Evolutionary conservation across 2,329 filamentous ascomycete species (phyloP).

Genomic region (Lojkania enalia): DNA sequence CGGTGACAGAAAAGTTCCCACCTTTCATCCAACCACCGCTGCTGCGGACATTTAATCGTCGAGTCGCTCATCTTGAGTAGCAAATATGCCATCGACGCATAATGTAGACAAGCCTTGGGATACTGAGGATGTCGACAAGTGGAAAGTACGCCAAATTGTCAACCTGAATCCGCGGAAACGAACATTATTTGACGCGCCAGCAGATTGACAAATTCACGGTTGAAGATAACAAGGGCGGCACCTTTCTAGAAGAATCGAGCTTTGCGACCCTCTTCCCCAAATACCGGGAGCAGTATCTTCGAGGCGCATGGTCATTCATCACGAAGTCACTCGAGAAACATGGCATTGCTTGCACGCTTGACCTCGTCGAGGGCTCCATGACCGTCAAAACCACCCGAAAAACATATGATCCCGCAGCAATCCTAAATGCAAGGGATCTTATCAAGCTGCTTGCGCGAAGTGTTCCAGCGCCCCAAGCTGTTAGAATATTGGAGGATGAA

Average conservation of each 20-base stretch:
- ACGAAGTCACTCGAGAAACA: slow-evolving; percentile 84
- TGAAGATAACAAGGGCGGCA: slow-evolving; percentile 81
- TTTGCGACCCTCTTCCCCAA: slow-evolving; percentile 89
- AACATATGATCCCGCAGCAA: slow-evolving; percentile 88
- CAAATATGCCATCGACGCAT: slow-evolving; percentile 79
- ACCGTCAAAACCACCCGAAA: slow-evolving; percentile 92
- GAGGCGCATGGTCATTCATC: slow-evolving; percentile 89
- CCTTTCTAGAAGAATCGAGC: slow-evolving; percentile 89
- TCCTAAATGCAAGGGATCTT: slow-evolving; percentile 90
- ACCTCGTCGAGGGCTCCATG: slow-evolving; percentile 95
- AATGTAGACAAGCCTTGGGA: slow-evolving; percentile 89
- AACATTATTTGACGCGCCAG: not conserved
- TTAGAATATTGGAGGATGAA: slow-evolving; percentile 93
- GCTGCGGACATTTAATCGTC: not conserved
- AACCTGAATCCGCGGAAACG: no score
- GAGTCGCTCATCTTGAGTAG: not conserved
- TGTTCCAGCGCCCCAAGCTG: slow-evolving; percentile 87
- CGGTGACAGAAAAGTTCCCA: not conserved
- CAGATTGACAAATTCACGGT: slow-evolving; percentile 81
- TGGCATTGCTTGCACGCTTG: slow-evolving; percentile 87
- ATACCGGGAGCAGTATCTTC: slow-evolving; percentile 92
- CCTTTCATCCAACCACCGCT: not conserved
- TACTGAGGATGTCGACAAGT: slow-evolving; percentile 94
- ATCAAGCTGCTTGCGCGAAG: slow-evolving; percentile 85
- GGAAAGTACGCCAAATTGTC: slow-evolving; percentile 63